Evolutionary conservation across 139 green algal genomes (phyloP), one percentile per base, ranked within the genome.

Genomic region (Gonium pectorale): DNA sequence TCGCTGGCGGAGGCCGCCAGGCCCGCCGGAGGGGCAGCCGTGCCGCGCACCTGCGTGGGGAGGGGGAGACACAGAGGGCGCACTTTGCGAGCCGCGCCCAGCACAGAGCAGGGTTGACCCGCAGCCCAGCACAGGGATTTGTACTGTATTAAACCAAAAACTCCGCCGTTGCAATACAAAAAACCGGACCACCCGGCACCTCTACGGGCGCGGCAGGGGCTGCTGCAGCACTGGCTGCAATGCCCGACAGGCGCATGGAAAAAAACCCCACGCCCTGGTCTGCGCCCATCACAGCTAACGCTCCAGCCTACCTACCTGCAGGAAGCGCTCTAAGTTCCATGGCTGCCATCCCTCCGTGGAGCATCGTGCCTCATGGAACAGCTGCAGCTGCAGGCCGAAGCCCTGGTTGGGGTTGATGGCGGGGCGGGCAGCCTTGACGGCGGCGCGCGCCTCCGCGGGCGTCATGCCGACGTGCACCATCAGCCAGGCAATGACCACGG

Each of bases 331-430:
- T 37, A 79, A 51, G 54, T 51, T 24, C 82, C 82, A 87, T 5
- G 37, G 51, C 46, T 62, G 44, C 82, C 82, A 87, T 27, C 67
- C 72, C 35, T 49, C 27, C 27, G 63, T n/a, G 82, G 26, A 66
- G 72, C 60, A 86, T 43, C 84, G 80, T 24, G 68, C 38, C 3
- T 67, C 31, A 54, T 90, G 56, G 41, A 90, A 85, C 8, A 67
- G 62, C 79, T 86, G 70, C 59, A 90, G 80, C 73, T 90, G 87
- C 54, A 89, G 52, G 33, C 49, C 27, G 63, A 91, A 91, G 41
- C 87, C 87, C 8, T 72, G 38, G 71, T 91, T 91, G 43, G 83
- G 87, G 66, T 87, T 83, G 54, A 91, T 70, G 40, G 11, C 31
- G 33, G 83, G 78, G 6, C 87, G 78, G 2, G 64, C 46, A 19